These are phyloP conservation scores for Gossypioides kirkii DNA, from an alignment of 345 rosid genomes.

Conservation along the genomic window DNA sequence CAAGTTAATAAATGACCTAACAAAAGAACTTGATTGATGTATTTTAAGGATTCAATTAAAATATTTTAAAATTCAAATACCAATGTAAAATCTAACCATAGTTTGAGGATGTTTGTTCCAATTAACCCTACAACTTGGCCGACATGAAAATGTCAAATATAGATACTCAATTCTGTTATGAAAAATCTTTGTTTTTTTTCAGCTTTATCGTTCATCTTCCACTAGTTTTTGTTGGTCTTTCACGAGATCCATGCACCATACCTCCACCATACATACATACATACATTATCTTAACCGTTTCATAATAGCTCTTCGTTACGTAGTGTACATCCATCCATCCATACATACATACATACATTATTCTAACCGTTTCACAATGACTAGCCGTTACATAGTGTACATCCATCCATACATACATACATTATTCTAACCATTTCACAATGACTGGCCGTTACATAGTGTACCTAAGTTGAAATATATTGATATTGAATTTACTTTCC, in stretches of 20 bases:
- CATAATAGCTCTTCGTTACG: neutral
- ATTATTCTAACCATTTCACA: no score
- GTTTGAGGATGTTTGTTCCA: neutral
- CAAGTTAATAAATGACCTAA: no score
- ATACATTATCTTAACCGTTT: neutral
- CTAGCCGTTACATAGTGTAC: no score
- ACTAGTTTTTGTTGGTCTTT: neutral
- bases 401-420: no score
- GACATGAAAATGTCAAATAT: neutral
- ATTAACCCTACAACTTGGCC: neutral
- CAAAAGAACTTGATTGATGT: no score
- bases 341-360: no score
- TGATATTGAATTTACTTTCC: no score
- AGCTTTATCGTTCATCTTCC: neutral
- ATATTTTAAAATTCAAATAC: neutral
- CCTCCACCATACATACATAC: neutral
- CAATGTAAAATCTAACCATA: no score
- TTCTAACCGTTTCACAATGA: no score
- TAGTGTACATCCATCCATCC: no score
- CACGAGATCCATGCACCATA: conserved; percentile 6
- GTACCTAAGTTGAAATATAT: no score
- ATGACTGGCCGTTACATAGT: no score
- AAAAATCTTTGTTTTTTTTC: neutral
- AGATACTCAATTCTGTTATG: neutral
- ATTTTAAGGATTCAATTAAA: neutral